Evolutionary conservation across 164 flowering plant genomes (phyloP), one percentile per base, ranked within the genome.

Genomic region (Tetracentron sinense): DNA sequence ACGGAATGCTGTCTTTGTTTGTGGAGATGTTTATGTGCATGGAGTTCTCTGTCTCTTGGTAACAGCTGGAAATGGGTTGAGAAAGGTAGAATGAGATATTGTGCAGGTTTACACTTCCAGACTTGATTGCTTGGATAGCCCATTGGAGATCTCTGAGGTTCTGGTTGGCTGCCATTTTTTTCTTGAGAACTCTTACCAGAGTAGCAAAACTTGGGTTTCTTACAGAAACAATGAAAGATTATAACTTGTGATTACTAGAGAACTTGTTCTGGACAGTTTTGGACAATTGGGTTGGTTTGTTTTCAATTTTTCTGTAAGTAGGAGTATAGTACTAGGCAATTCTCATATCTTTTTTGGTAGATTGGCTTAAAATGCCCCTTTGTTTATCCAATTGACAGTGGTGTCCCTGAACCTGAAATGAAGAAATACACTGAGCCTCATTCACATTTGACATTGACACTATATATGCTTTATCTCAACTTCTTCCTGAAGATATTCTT

Each of bases 41-140:
- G 63, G 97, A 83, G 59, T 68, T 83, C 58, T 90, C 89, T 33
- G 91, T 83, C 69, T 88, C 90, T 62, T 74, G 85, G 61, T 64
- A 68, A 72, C 91, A 93, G 23, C 77, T 63, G 44, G 96, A 78
- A 65, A 67, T 64, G 49, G 84, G 81, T 42, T 87, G 88, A 65
- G 80, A 78, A 31, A 83, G 81, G 74, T 61, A 63, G 79, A 93
- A 83, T 64, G 96, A 83, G 56, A 93, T 66, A 67, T 56, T 83
- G 28, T 85, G 86, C 3, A 87, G 76, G 68, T 58, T 70, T 47
- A 76, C 53, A 60, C 54, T 77, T 44, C 68, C 78, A 1, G 90
- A 82, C 58, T 71, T 66, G 33, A 87, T 53, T 20, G 72, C 74
- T 58, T 80, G 81, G 47, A 83, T 73, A 58, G 74, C 74, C 90